Evolutionary conservation across 805 yeast genomes (phyloP), one percentile per base, ranked within the genome.

Genomic region (Hanseniaspora pseudoguilliermondii): DNA sequence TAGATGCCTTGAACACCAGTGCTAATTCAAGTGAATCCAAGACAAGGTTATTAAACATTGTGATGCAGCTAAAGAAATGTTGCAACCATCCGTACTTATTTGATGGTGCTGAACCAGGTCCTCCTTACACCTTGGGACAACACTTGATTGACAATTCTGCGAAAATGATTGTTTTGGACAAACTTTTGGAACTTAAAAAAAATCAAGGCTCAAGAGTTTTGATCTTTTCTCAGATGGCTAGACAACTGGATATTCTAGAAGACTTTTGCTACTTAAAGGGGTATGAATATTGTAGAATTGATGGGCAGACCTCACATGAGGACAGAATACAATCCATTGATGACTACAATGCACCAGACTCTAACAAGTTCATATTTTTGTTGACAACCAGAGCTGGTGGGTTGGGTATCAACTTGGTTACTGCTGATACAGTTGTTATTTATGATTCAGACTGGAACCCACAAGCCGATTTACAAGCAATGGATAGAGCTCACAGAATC

Each of bases 91-190:
- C 97, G 0, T 91, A 93, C 68, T 72, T 91, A 55, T 93, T 93
- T 65, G 97, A 91, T 67, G 97, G 98, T n/a, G 98, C 97, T 1
- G 97, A 90, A 69, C 97, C 97, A 0, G 97, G 97, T 10, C 97
- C 97, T 1, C 97, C 97, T 0, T 91, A 76, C 65, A 91, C 97
- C 1, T 91, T 95, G 0, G 97, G 89, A 68, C 97, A 90, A 68
- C 97, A 91, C 70, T 75, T 91, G 60, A 83, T 90, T n/a, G 82
- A 63, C 72, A 91, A 91, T 66, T 77, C 95, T 7, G 96, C 95
- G 34, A 90, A 90, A 67, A 86, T 90, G 90, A 76, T 86, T 54
- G 86, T 91, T 38, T 71, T 90, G 56, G 97, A 90, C 66, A 87
- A 87, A 64, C 73, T 90, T 65, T 71, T 91, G 61, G 81, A 80